Conservation (phyloP, 176 grass and related monocot genomes). For the bread wheat (Triticum aestivum) region DNA sequence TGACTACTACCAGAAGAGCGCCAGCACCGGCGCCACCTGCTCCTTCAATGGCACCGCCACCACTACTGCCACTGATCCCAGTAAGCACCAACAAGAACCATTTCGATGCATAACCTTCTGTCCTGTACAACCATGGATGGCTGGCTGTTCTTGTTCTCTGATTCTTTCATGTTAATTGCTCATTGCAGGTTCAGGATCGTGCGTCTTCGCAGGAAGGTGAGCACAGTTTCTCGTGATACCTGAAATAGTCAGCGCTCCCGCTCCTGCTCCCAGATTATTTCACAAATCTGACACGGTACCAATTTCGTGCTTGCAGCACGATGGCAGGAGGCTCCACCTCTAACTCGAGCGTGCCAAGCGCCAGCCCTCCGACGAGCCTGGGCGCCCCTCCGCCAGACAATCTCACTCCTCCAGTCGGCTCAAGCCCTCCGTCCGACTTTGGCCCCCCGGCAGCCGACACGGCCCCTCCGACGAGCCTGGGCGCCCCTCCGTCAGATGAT, state of each 20-base stretch:
- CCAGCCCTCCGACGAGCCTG: conserved; percentile 7
- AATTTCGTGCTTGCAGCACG: conserved; percentile 6
- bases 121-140: not conserved
- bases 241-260: not conserved
- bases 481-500: conserved; percentile 2
- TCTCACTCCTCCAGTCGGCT: conserved; percentile 31
- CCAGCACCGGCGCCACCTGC: conserved; percentile 64
- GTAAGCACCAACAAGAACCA: conserved; percentile 29
- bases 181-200: conserved; percentile 64
- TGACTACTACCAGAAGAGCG: conserved; percentile 69
- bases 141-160: not conserved
- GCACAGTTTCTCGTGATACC: not conserved
- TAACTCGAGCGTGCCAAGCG: conserved; percentile 32
- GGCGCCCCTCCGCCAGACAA: not conserved
- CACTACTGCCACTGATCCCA: conserved; percentile 56
- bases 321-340: conserved; percentile 23
- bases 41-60: conserved; percentile 72
- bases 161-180: not conserved
- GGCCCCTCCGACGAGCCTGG: conserved; percentile 3
- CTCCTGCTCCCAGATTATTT: not conserved
- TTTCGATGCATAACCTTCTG: not conserved
- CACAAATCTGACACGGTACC: not conserved
- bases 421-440: conserved; percentile 40
- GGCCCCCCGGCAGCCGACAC: conserved; percentile 15
- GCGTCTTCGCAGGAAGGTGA: conserved; percentile 87